Evolutionary conservation across 306 rosid genomes (phyloP), one percentile per base, ranked within the genome.

Genomic region (Cicer bijugum): DNA sequence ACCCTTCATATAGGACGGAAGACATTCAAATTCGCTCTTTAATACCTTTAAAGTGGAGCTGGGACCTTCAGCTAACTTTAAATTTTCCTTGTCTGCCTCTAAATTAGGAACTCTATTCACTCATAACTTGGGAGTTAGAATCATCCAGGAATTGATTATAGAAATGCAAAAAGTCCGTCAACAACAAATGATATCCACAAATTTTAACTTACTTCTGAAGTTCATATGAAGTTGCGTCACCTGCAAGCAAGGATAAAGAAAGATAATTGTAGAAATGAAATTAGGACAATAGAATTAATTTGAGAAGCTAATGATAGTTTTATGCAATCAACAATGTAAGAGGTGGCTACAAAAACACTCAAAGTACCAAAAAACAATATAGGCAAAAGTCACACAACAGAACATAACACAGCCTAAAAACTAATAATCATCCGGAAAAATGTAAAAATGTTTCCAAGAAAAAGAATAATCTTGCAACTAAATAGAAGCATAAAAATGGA

Each of bases 1-100:
- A 68, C 87, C 82, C 87, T 88, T 94, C 87, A 94, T 84, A 77
- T 88, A 91, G 74, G 88, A 72, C 33, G 98, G 92, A 59, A 91
- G 96, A 69, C 82, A 73, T 77, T 94, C 96, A 70, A 82, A 91
- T 28, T 93, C 92, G 61, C 89, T 88, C 83, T 75, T 76, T 46
- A 72, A 62, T 44, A 91, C 71, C 74, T 79, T 83, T 56, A 88
- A 81, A 17, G 47, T 16, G 16, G 89, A 75, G 52, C 82, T 67
- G 35, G 72, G 67, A 64, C 80, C 80, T 77, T 78, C 77, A 71
- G 75, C 66, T 48, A 83, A 75, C 82, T 66, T 72, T 39, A 51
- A 45, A 37, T 75, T 75, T 76, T 78, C 84, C 20, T 60, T 83
- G 6, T 35, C 84, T 55, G 76, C 80, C 23, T 77, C 96, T 82